Evolutionary conservation across 2,329 filamentous ascomycete species (phyloP).

Genomic region (Fusarium sp.): DNA sequence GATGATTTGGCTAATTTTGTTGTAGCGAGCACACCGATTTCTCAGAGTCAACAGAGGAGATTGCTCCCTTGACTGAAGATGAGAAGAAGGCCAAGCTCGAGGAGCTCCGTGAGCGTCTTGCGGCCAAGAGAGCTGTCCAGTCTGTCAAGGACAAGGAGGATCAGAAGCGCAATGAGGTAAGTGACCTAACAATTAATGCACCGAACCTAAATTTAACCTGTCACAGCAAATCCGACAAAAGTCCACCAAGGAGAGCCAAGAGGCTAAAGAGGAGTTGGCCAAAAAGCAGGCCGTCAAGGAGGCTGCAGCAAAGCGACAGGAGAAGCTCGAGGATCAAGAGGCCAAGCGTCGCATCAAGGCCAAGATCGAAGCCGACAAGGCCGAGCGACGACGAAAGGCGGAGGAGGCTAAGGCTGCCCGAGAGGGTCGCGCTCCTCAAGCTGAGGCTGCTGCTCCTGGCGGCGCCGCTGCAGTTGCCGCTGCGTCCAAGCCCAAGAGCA

Average conservation of each 20-base stretch:
- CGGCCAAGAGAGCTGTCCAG: constrained; percentile 77
- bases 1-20: not conserved
- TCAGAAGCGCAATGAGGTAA: constrained; percentile 85
- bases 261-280: constrained; percentile 87
- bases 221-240: constrained; percentile 80
- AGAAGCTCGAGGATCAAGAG: constrained; percentile 86
- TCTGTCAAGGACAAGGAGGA: constrained; percentile 82
- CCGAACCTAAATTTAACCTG: not conserved
- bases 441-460: constrained; percentile 59
- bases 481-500: constrained; percentile 71
- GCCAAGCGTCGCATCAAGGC: constrained; percentile 91
- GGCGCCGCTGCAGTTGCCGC: constrained; percentile 62
- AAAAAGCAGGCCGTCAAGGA: constrained; percentile 94
- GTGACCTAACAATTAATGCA: not conserved
- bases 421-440: constrained; percentile 74
- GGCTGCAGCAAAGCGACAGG: constrained; percentile 84
- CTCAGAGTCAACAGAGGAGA: constrained; percentile 90
- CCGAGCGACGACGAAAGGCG: constrained; percentile 84
- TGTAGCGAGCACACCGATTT: constrained; percentile 86
- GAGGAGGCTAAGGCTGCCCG: constrained; percentile 87
- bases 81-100: constrained; percentile 85
- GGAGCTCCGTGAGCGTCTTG: constrained; percentile 78
- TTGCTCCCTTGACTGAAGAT: constrained; percentile 89
- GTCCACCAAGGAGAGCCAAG: constrained; percentile 87
- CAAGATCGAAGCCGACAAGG: constrained; percentile 95